Evolutionary conservation across 495 filamentous ascomycete species (phyloP), one percentile per base, ranked within the genome.

Genomic region (Achaetomiella virescens): DNA sequence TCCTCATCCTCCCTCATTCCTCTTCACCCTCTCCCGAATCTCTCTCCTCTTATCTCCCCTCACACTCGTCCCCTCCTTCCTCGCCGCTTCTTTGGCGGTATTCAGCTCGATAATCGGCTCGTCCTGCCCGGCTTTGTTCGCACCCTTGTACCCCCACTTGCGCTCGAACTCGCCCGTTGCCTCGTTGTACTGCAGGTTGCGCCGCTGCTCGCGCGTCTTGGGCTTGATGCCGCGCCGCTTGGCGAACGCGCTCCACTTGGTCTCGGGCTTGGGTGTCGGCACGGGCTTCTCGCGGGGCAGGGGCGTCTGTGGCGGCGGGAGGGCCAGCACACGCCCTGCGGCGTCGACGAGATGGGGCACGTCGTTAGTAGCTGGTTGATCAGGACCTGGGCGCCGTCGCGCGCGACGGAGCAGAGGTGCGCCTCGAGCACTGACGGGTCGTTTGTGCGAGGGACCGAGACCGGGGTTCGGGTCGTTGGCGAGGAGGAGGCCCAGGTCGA

Each of bases 211-310:
- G 55, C 76, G 71, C 68, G 83, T 84, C 78, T 90, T 90, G 59
- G 84, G 78, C 73, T 86, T 83, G 68, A 98, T 97, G 27, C 93
- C 95, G 74, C 96, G 93, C 80, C 92, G 95, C 74, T 83, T 85
- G 18, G 93, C 93, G 74, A 98, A 98, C 46, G 85, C 81, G 69
- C 93, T 84, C 93, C 93, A 98, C 68, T 89, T 95, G 45, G 93
- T 97, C 52, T 84, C 84, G 22, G 83, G 72, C 74, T 91, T 95
- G 47, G 83, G 78, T 25, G 78, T 75, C 1, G 93, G 93, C 0
- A 97, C 72, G 4, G 89, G 87, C 75, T 98, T 98, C 71, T 95
- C 90, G 48, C 93, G 86, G 6, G 93, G 93, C 0, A 96, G 74
- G 0, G 76, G 65, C 1, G 84, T 92, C 4, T 79, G 72, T 0